Evolutionary conservation across 352 stramenopile species (phyloP), one percentile per base, ranked within the genome.

Genomic region (Globisporangium solare): DNA sequence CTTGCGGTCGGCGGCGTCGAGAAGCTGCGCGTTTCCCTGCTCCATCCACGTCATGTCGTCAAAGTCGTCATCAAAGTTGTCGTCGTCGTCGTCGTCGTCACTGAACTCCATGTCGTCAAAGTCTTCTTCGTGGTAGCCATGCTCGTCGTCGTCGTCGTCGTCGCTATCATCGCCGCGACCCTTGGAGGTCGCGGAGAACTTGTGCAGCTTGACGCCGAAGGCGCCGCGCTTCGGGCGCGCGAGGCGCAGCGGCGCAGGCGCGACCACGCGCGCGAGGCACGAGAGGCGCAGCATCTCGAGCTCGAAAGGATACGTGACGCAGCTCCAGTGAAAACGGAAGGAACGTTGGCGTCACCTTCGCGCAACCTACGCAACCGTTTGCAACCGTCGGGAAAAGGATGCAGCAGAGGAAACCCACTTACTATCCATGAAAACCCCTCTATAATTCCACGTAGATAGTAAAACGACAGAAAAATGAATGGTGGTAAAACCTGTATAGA

Each of bases 221-320:
- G 53, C 32, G 54, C 21, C 35, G 55, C 65, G 32, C 47, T 58
- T 55, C 53, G 55, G 6, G 71, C 27, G 35, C 39, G 48, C 51
- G 51, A 62, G 60, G 54, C 73, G 70, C 59, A 83, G 63, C 56
- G 76, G 74, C 47, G 67, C 60, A n/a, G 58, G 48, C 37, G 68
- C 68, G 55, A 89, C 62, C 22, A 71, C 75, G 56, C 72, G 76
- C 50, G 82, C 57, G 51, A 89, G 64, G 20, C 66, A 66, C 17
- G 71, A 74, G 64, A 89, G 68, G 0, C 76, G 76, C 68, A 88
- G 59, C 80, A 91, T 88, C 15, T 24, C 5, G 24, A 5, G n/a
- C n/a, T 55, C 39, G 27, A 35, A 35, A 35, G 27, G 27, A 35
- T 43, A 43, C 39, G n/a, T 18, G 39, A 6, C 18, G 39, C 39